Evolutionary conservation across 2,329 filamentous ascomycete species (phyloP).

Genomic region (Aspergillus unguis): DNA sequence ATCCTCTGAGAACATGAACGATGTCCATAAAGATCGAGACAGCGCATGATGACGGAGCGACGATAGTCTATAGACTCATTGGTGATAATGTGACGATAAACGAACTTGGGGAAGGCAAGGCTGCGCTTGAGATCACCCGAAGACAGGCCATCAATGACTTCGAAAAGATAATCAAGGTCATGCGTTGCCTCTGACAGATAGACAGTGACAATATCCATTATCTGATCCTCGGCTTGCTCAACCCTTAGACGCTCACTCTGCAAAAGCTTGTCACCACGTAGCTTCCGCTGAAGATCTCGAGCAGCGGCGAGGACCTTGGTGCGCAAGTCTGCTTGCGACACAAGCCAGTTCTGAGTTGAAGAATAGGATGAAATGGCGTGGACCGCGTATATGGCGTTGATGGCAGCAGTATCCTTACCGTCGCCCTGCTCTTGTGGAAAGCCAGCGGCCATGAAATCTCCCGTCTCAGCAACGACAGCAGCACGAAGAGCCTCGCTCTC

Average conservation of each 20-base stretch:
- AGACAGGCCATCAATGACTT: conserved; percentile 78
- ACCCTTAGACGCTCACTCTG: conserved; percentile 74
- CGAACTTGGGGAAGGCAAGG: conserved; percentile 72
- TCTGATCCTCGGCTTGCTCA: conserved; percentile 82
- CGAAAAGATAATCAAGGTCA: conserved; percentile 80
- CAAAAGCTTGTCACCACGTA: conserved; percentile 67
- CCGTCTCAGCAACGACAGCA: conserved; percentile 68
- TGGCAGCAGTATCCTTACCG: conserved; percentile 70
- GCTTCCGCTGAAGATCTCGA: conserved; percentile 72
- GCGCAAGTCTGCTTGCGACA: conserved; percentile 56
- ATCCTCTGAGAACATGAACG: conserved; percentile 78
- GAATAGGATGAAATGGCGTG: conserved; percentile 70
- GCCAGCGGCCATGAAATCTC: conserved; percentile 65
- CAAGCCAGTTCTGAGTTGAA: conserved; percentile 64
- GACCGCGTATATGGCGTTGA: conserved; percentile 85
- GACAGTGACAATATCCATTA: conserved; percentile 79
- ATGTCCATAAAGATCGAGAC: conserved; percentile 80
- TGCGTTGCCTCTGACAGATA: conserved; percentile 71
- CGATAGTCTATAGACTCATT: conserved; percentile 83
- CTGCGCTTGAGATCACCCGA: conserved; percentile 75
- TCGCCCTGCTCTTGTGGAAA: conserved; percentile 63
- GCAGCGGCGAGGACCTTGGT: conserved; percentile 60
- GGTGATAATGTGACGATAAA: conserved; percentile 80
- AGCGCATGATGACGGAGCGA: conserved; percentile 75
- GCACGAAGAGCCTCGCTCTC: conserved; percentile 73